Base-by-base conservation (phyloP, 169 alveolate genomes). In the Plasmodium blacklocki region DNA sequence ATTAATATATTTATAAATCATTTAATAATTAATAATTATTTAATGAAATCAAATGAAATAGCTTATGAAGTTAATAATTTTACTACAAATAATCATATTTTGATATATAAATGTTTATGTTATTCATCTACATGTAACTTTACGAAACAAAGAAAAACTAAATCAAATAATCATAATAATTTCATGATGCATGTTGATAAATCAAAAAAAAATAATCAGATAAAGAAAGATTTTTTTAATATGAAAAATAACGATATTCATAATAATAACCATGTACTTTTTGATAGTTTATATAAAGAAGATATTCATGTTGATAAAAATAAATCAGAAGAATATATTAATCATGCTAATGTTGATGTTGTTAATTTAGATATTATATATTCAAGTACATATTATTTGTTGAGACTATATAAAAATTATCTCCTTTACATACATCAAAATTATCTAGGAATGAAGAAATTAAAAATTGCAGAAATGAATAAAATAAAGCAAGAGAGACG, bases 121-220 rank as follows among this genome's bases (percentile, higher is more conserved):
- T 83, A 83, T 26, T 47, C 91, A 4, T 56, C 68, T 26, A 83
- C 91, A 0, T 83, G 91, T 32, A 83, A 83, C 45, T 83, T 83
- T 68, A 58, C 85, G 3, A 54, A 54, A 43, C 52, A 23, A 2
- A 5, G 49, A 12, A 39, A 5, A 23, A 64, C 9, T 5, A 39
- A 39, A 5, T 39, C 47, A 39, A 39, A 2, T 39, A 1, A 39
- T 39, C 9, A 39, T 39, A 39, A 39, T 39, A 39, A 39, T 39
- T 5, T 39, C 47, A 39, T 39, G 47, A 39, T 5, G 11, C 47
- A 39, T 39, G 47, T 39, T 39, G 47, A 39, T 5, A 39, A 39
- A 39, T 39, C 47, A 5, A 39, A 39, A 39, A 39, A 39, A 39
- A 5, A 39, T 39, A 39, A 39, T 39, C 2, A 39, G 2, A 0